Evolutionary conservation across 164 flowering plant species (phyloP).

Genomic region (Taxillus chinensis): DNA sequence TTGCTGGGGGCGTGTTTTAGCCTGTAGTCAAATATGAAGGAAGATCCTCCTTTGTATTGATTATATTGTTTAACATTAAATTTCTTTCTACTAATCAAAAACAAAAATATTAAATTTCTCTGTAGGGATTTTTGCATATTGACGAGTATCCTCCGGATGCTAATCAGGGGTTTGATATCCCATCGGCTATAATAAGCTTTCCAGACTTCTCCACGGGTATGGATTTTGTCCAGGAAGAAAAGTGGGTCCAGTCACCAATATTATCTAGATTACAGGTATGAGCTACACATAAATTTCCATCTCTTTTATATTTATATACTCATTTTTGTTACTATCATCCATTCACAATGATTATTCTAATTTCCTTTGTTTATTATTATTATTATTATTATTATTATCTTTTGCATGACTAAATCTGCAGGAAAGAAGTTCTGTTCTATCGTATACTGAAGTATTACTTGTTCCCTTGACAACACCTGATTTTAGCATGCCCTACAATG

Average conservation of each 20-base stretch:
- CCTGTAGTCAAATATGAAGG: background rate
- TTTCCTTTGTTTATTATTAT: slow-evolving; percentile 1
- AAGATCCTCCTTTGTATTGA: background rate
- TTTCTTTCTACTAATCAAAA: too few relatives aligned
- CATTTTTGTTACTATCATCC: too few relatives aligned
- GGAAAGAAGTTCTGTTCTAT: slow-evolving; percentile 49
- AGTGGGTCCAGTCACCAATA: slow-evolving; percentile 33
- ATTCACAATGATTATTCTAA: background rate
- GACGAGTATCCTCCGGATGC: slow-evolving; percentile 99
- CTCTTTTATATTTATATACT: background rate
- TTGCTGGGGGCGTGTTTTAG: background rate
- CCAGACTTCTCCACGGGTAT: slow-evolving; percentile 46
- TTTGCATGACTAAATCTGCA: slow-evolving; percentile 22
- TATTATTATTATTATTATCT: slow-evolving; percentile 3
- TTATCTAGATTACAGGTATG: slow-evolving; percentile 64
- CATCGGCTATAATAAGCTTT: slow-evolving; percentile 78
- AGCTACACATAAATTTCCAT: background rate
- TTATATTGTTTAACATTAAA: background rate
- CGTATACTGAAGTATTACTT: slow-evolving; percentile 92
- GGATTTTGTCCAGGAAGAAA: slow-evolving; percentile 26
- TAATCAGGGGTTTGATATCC: slow-evolving; percentile 95
- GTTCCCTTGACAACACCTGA: slow-evolving; percentile 97
- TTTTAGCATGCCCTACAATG: slow-evolving; percentile 99
- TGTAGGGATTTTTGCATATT: slow-evolving; percentile 84
- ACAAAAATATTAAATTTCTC: background rate